phyloP scores from a whole-genome alignment of 495 filamentous ascomycete genomes.

The Aspergillus taichungensis region DNA sequence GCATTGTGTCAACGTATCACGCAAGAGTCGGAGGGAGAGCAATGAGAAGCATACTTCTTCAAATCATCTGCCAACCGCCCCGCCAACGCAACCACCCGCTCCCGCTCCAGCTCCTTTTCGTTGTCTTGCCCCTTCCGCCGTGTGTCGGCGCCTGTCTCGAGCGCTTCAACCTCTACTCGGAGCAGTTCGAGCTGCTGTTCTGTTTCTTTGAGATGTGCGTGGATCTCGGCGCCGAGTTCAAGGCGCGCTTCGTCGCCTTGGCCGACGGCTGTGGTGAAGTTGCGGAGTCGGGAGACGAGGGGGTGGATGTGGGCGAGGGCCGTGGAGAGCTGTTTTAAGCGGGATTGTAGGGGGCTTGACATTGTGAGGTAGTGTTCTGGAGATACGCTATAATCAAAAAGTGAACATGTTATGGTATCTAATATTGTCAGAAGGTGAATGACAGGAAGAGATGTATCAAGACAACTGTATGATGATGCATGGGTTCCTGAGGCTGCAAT shows the following conservation, averaged over 20 bases:
- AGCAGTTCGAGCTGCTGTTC: slow-evolving; percentile 82
- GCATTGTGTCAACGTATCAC: background rate
- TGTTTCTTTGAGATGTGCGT: slow-evolving; percentile 68
- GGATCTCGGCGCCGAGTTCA: slow-evolving; percentile 80
- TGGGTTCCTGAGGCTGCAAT: slow-evolving; percentile 9
- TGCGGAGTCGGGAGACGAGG: slow-evolving; percentile 67
- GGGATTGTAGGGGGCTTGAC: slow-evolving; percentile 43
- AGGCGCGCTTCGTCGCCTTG: slow-evolving; percentile 55
- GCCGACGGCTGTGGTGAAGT: slow-evolving; percentile 53
- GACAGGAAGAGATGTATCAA: background rate
- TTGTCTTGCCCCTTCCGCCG: slow-evolving; percentile 31
- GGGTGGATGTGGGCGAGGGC: slow-evolving; percentile 57
- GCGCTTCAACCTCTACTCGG: slow-evolving; percentile 65
- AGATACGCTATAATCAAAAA: no score
- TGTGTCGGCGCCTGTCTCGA: slow-evolving; percentile 37
- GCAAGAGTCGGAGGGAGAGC: background rate
- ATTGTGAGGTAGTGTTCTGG: no score
- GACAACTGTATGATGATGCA: background rate
- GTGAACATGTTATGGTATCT: background rate
- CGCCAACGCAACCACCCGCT: slow-evolving; percentile 53
- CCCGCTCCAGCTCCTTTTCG: slow-evolving; percentile 46
- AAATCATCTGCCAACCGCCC: slow-evolving; percentile 58
- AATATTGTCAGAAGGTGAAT: no score
- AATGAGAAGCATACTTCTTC: slow-evolving; percentile 43
- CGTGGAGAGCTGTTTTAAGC: slow-evolving; percentile 60